phyloP scores from a whole-genome alignment of 805 yeast genomes.

The Candida ascalaphidarum region DNA sequence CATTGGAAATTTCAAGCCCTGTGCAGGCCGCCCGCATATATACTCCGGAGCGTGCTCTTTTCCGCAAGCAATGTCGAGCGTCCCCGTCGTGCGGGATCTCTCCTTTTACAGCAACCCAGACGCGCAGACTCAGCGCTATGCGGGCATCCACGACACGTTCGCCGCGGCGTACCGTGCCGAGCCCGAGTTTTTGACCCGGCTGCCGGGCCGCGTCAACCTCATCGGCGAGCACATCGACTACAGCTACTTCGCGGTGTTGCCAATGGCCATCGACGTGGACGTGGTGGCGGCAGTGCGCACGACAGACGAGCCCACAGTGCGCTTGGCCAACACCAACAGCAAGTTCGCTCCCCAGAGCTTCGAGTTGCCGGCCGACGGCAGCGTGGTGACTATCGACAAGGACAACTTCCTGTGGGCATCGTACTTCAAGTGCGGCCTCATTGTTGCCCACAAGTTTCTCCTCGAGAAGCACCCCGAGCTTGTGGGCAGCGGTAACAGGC shows the following conservation, averaged over 20 bases:
- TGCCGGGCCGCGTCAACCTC: conserved; percentile 72
- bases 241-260: conserved; percentile 56
- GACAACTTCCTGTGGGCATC: conserved; percentile 52
- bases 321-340: conserved; percentile 22
- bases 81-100: conserved; percentile 25
- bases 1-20: no score
- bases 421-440: conserved; percentile 57
- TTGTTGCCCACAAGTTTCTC: conserved; percentile 48
- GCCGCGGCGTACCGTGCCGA: conserved; percentile 11
- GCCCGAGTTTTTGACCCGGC: conserved; percentile 45
- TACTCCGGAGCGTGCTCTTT: no score
- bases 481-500: conserved; percentile 9
- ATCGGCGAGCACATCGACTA: conserved; percentile 75
- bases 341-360: conserved; percentile 27
- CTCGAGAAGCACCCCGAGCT: conserved; percentile 20
- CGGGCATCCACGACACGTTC: conserved; percentile 14
- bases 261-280: conserved; percentile 65
- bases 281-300: conserved; percentile 43
- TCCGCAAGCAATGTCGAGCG: conserved; percentile 7
- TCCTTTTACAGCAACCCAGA: conserved; percentile 25
- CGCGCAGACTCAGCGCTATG: conserved; percentile 18
- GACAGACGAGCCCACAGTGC: conserved; percentile 11
- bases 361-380: conserved; percentile 32
- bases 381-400: conserved; percentile 38
- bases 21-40: no score